Evolutionary conservation across 2,329 filamentous ascomycete genomes (phyloP).

Genomic region (Cadophora malorum): DNA sequence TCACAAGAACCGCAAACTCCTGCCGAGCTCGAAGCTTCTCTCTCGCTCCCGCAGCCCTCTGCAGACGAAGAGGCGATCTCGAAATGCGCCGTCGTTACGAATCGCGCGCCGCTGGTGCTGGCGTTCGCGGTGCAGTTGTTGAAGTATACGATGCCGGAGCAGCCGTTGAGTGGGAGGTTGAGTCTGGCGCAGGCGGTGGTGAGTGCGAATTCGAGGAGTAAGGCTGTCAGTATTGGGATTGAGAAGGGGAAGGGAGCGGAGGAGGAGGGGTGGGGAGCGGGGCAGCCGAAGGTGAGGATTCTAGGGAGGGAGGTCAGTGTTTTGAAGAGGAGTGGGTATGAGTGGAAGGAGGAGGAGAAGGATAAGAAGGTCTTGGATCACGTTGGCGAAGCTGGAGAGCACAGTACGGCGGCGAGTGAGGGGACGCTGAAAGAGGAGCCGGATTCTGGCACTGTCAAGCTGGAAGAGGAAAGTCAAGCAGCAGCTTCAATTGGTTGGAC

Average conservation of each 20-base stretch:
- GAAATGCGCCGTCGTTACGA: slow-evolving; percentile 68
- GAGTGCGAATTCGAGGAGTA: slow-evolving; percentile 78
- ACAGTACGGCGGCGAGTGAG: slow-evolving; percentile 11
- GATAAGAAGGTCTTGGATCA: slow-evolving; percentile 6
- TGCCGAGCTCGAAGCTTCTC: slow-evolving; percentile 66
- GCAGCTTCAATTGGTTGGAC: slow-evolving; percentile 51
- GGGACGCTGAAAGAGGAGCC: slow-evolving; percentile 1
- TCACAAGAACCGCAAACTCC: slow-evolving; percentile 48
- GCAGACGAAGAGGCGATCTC: slow-evolving; percentile 65
- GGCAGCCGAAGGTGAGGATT: slow-evolving; percentile 75
- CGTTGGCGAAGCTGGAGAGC: neutral
- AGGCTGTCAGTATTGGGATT: slow-evolving; percentile 77
- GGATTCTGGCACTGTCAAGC: neutral
- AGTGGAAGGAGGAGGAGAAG: slow-evolving; percentile 49
- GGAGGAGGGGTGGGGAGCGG: slow-evolving; percentile 71
- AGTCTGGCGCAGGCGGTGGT: slow-evolving; percentile 86
- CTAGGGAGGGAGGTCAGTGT: slow-evolving; percentile 78
- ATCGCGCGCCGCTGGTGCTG: slow-evolving; percentile 81
- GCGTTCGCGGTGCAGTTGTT: slow-evolving; percentile 79
- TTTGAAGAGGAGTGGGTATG: slow-evolving; percentile 79
- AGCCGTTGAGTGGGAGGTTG: slow-evolving; percentile 82
- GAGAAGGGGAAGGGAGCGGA: slow-evolving; percentile 68
- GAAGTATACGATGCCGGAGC: slow-evolving; percentile 83
- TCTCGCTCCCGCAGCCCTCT: slow-evolving; percentile 61
- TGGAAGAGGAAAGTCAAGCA: neutral